A percentile compares a stretch with the other conserved stretches of the same genome.
phyloP scores from a whole-genome alignment of 192 early-diverging fungal genomes.

The Gonapodya sp. region DNA sequence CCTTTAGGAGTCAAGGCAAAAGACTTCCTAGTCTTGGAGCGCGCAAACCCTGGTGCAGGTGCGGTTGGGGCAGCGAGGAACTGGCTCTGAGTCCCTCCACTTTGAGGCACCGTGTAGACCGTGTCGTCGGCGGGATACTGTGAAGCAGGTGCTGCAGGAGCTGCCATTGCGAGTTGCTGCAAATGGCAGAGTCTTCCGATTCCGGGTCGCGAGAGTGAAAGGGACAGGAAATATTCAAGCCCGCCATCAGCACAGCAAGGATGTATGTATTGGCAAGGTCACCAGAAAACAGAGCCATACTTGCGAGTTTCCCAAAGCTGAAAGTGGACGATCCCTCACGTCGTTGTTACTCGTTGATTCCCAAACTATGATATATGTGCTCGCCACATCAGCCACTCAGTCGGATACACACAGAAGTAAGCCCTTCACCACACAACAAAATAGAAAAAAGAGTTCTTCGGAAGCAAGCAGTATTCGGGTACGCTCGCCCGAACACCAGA shows the following conservation, averaged over 20 bases:
- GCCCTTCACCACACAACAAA: background rate
- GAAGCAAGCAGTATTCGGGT: too few species aligned
- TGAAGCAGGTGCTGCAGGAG: background rate
- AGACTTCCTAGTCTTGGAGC: background rate
- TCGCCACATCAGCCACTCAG: too few species aligned
- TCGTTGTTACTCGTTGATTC: too few species aligned
- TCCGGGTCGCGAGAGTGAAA: background rate
- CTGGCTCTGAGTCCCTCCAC: background rate
- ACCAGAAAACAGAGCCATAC: too few species aligned
- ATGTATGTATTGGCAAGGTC: background rate
- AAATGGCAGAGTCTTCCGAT: background rate
- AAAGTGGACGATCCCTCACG: too few species aligned
- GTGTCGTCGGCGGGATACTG: background rate
- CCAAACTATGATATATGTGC: too few species aligned
- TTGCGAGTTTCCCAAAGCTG: too few species aligned
- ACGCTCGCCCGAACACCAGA: too few species aligned
- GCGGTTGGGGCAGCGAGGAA: too few species aligned
- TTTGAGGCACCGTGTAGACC: background rate
- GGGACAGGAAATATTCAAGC: background rate
- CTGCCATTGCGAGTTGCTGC: background rate
- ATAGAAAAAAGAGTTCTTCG: background rate
- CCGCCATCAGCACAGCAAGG: background rate
- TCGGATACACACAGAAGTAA: too few species aligned
- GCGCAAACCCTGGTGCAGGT: background rate
- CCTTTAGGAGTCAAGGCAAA: background rate